phyloP scores from a whole-genome alignment of 495 filamentous ascomycete species.

The Penicillium lividum region DNA sequence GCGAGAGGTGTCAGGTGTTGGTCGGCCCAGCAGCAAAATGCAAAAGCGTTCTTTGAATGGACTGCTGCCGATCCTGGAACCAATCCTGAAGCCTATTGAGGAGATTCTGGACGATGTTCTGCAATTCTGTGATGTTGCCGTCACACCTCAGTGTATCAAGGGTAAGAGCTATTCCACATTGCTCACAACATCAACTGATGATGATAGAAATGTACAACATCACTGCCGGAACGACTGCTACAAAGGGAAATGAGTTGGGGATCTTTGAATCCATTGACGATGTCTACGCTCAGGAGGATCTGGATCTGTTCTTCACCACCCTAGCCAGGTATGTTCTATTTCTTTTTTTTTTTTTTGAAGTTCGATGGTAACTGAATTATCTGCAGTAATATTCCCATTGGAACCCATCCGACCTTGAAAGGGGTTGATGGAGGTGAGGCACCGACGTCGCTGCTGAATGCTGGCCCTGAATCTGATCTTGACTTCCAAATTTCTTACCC shows the following conservation, averaged over 20 bases:
- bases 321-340: conserved; percentile 18
- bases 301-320: conserved; percentile 59
- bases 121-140: conserved; percentile 25
- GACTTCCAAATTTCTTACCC: conserved; percentile 55
- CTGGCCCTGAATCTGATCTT: conserved; percentile 49
- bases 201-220: conserved; percentile 45
- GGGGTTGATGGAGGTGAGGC: conserved; percentile 45
- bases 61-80: conserved; percentile 29
- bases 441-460: conserved; percentile 32
- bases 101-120: conserved; percentile 17
- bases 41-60: conserved; percentile 21
- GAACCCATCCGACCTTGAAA: conserved; percentile 42
- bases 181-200: neutral
- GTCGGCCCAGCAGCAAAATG: neutral
- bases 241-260: conserved; percentile 44
- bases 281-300: conserved; percentile 54
- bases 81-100: conserved; percentile 35
- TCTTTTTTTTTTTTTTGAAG: neutral
- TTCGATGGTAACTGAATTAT: neutral
- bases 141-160: conserved; percentile 38
- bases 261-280: conserved; percentile 47
- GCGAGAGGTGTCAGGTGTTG: conserved; percentile 25
- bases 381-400: conserved; percentile 33
- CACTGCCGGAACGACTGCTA: conserved; percentile 33
- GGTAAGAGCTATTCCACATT: conserved; percentile 11